Base-by-base conservation (phyloP, 163 green algal genomes). In the Scenedesmus sp. region DNA sequence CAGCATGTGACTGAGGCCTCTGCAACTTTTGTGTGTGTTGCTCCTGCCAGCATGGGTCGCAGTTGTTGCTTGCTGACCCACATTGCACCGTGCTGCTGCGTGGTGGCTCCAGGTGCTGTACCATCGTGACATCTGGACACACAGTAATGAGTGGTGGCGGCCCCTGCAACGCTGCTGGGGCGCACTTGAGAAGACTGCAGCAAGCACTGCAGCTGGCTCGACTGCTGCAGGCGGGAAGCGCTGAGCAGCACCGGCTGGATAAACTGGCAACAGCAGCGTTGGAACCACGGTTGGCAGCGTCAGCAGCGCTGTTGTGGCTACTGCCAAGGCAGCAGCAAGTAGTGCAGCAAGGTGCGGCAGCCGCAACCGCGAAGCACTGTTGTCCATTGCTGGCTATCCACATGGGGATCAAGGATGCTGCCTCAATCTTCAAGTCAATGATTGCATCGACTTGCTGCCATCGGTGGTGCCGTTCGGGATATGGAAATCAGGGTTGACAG, bases 51-150 rank as follows among this genome's bases (percentile, higher is more conserved):
- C n/a, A n/a, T n/a, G n/a, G n/a, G n/a, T n/a, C n/a, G n/a, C n/a
- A n/a, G n/a, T n/a, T n/a, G n/a, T n/a, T n/a, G n/a, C n/a, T n/a
- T n/a, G n/a, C n/a, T n/a, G n/a, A n/a, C n/a, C n/a, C n/a, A n/a
- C 49, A 56, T 56, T 20, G 15, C 49, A 56, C 12, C 49, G 12
- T 56, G 49, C 15, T 20, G 4, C 18, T 68, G 15, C 15, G 10
- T 49, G 35, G 7, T 43, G 13, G 82, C 53, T 88, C 46, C 85
- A 90, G 85, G 53, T 90, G 30, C 70, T 90, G 44, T 90, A 90
- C 70, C 85, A 90, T 18, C 85, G 68, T 46, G 85, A 90, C 72
- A 83, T 84, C 49, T 90, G 85, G 85, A 51, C 20, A 24, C 65
- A 84, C 44, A 85, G 61, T 49, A 84, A 49, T 33, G 78, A 42